A percentile compares a stretch with the other conserved stretches of the same genome.
Evolutionary conservation across 768 basidiomycete species (phyloP).

Genomic region (Lepiota brunneoincarnata): DNA sequence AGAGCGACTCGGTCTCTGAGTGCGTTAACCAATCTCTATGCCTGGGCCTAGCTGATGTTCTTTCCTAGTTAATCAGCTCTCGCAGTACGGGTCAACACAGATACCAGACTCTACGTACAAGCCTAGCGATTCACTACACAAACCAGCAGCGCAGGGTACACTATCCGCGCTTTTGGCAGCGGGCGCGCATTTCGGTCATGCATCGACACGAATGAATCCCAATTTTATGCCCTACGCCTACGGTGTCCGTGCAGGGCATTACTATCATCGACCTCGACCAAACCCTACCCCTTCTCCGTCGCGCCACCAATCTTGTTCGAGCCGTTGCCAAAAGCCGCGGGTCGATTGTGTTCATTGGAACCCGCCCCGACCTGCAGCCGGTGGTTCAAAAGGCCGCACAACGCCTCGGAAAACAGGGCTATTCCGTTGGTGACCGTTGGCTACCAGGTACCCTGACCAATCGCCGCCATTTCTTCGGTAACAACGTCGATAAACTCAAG

Average conservation of each 20-base stretch:
- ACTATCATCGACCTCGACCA: slow-evolving; percentile 95
- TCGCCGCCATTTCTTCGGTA: slow-evolving; percentile 68
- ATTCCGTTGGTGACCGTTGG: slow-evolving; percentile 86
- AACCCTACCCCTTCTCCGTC: slow-evolving; percentile 86
- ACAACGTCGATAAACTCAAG: slow-evolving; percentile 47
- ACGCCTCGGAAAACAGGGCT: slow-evolving; percentile 78
- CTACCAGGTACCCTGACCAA: slow-evolving; percentile 95
- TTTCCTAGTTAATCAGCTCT: slow-evolving; percentile 56
- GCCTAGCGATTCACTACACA: slow-evolving; percentile 67
- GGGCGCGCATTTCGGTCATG: slow-evolving; percentile 93
- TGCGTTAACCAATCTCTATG: slow-evolving; percentile 27
- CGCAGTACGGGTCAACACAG: slow-evolving; percentile 76
- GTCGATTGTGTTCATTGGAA: slow-evolving; percentile 87
- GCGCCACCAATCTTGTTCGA: slow-evolving; percentile 85
- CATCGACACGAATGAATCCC: slow-evolving; percentile 79
- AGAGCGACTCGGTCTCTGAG: slow-evolving; percentile 55
- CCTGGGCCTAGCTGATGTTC: slow-evolving; percentile 14
- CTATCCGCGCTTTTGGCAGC: slow-evolving; percentile 89
- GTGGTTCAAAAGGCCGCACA: slow-evolving; percentile 77
- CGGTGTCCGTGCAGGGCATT: slow-evolving; percentile 83
- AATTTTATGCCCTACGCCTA: slow-evolving; percentile 92
- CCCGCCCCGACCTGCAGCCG: slow-evolving; percentile 72
- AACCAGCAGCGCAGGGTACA: slow-evolving; percentile 68
- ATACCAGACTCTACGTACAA: slow-evolving; percentile 65
- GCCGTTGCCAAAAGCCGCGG: slow-evolving; percentile 81